Evolutionary conservation across 352 stramenopile genomes (phyloP).

Genomic region (Pythium monospermum): DNA sequence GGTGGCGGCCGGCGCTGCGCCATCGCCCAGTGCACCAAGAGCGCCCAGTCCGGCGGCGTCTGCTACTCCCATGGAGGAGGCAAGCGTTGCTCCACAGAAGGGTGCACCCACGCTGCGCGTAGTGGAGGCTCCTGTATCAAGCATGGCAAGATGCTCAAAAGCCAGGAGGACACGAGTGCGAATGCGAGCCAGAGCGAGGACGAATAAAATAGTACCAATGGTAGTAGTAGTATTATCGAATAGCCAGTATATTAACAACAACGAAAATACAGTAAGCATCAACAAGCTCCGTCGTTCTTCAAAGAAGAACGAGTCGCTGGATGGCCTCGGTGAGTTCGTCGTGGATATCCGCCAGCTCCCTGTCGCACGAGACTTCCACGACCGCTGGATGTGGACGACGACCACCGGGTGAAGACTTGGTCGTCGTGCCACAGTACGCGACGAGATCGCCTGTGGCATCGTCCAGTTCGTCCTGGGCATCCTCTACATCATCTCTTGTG

Average conservation of each 20-base stretch:
- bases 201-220: slow-evolving; percentile 2
- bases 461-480: slow-evolving; percentile 41
- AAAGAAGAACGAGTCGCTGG: too few relatives aligned
- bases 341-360: slow-evolving; percentile 30
- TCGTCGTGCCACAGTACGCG: neutral
- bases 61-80: slow-evolving; percentile 83
- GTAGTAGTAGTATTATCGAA: too few relatives aligned
- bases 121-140: slow-evolving; percentile 82
- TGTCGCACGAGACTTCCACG: slow-evolving; percentile 38
- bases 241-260: too few relatives aligned
- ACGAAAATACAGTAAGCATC: too few relatives aligned
- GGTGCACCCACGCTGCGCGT: slow-evolving; percentile 74
- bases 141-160: slow-evolving; percentile 65
- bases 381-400: too few relatives aligned
- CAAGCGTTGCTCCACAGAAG: slow-evolving; percentile 71
- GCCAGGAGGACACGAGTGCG: neutral
- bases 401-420: too few relatives aligned
- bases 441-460: slow-evolving; percentile 25
- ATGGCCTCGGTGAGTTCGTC: slow-evolving; percentile 31
- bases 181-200: slow-evolving; percentile 4
- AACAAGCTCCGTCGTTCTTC: too few relatives aligned
- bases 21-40: slow-evolving; percentile 70
- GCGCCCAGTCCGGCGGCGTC: slow-evolving; percentile 72
- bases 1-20: slow-evolving; percentile 71
- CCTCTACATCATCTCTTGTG: slow-evolving; percentile 30